phyloP scores from a whole-genome alignment of 2,329 filamentous ascomycete species.

The Arthrobotrys sinensis region DNA sequence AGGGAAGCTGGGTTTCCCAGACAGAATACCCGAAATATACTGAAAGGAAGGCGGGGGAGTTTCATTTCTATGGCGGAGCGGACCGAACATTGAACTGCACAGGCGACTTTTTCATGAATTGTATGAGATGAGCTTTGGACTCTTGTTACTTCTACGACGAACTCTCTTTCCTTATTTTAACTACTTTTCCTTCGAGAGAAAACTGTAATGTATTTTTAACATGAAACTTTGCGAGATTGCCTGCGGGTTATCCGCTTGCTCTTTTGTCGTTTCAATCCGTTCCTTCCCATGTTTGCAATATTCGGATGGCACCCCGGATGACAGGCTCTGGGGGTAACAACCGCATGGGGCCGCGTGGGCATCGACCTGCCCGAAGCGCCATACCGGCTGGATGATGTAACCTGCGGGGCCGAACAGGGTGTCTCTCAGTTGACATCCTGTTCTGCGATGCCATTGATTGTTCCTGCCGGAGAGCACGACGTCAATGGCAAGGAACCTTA shows the following conservation, averaged over 20 bases:
- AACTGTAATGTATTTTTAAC: conserved; percentile 20
- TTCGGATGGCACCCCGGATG: conserved; percentile 3
- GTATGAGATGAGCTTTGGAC: conserved; percentile 1
- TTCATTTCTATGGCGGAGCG: background rate
- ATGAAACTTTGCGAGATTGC: conserved; percentile 26
- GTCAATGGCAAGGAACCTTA: background rate
- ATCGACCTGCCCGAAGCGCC: conserved; percentile 40
- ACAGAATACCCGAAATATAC: conserved; percentile 4
- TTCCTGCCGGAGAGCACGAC: background rate
- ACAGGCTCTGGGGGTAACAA: background rate
- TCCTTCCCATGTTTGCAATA: no score
- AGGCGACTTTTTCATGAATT: background rate
- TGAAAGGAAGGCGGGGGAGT: conserved; percentile 7
- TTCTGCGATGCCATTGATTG: background rate
- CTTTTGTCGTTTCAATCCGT: no score
- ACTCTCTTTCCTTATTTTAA: conserved; percentile 7
- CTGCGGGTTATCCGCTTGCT: no score
- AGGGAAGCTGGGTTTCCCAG: conserved; percentile 41
- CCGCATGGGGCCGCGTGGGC: conserved; percentile 1
- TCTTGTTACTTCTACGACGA: background rate
- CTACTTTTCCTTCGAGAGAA: background rate
- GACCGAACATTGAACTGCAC: background rate
- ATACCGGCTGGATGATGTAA: conserved; percentile 46
- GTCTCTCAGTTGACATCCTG: conserved; percentile 23
- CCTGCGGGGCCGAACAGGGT: conserved; percentile 15